Base-by-base conservation (phyloP, 192 early-diverging fungal species). In the Coemansia sp. region DNA sequence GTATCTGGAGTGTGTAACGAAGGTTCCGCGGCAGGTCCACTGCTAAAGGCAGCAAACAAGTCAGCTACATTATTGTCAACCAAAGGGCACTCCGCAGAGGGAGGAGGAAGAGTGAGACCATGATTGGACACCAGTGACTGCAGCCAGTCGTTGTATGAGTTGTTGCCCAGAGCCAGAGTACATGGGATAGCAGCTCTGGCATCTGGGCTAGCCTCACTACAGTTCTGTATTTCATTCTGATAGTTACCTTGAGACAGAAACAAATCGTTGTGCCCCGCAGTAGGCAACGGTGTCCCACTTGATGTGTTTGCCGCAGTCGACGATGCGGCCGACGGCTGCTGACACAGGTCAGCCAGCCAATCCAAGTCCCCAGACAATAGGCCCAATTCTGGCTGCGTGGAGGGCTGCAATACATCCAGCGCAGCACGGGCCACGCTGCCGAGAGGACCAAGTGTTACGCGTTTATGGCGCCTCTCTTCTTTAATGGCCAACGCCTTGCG, bases 41-140 rank as follows among this genome's bases (percentile, higher is more conserved):
- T 56, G 19, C 65, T 61, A 31, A 72, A 59, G 14, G 65, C 69
- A 6, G 68, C 67, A 50, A 79, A 66, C 24, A 79, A 48, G 42
- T 79, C 72, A 31, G 63, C 78, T 79, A 79, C 78, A 74, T 74
- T 71, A 45, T 57, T 16, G 57, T 69, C 67, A 46, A 63, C 45
- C 59, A 72, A 21, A 56, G 62, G 36, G 37, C 60, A 53, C 50
- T 19, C 36, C 19, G 40, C 42, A 48, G 44, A 29, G 27, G 50
- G 27, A 39, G 41, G 34, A 51, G 36, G 21, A 27, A 54, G n/a
- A 36, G 65, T 73, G 66, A 68, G 64, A 68, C 63, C 63, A 65
- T 50, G 40, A 57, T 39, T n/a, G 27, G 48, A 40, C 33, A 50
- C 46, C 33, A 63, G 59, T 33, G 62, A 62, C 19, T 75, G 68